Base-by-base conservation (phyloP, 129 eudicot species). In the Artemisia annua region DNA sequence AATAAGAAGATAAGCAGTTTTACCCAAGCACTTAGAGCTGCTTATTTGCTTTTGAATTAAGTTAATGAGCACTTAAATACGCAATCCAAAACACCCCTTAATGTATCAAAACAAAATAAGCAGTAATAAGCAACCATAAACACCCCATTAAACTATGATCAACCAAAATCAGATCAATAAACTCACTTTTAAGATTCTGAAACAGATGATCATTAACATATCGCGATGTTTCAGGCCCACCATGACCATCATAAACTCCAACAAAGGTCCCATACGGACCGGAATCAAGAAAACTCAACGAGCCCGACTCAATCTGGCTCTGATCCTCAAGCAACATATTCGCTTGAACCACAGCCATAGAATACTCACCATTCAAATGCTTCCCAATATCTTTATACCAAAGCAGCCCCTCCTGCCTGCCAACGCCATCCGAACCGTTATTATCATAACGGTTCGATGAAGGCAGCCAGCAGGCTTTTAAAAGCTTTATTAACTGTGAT, bases 191-290 rank as follows among this genome's bases (percentile, higher is more conserved):
- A 16, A 89, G 88, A 83, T 89, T 77, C 70, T 80, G 96, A 50
- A 89, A 89, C 60, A 89, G 81, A 74, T 89, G 67, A 76, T 85
- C 86, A 75, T 89, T 89, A 69, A 89, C 80, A 52, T 78, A 89
- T 26, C 96, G 82, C 0, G 96, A 81, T 11, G 96, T 89, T 83
- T 89, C 96, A 0, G 96, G 96, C 48, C 96, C 96, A 18, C 96
- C 96, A 68, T 89, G 96, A 70, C 96, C 96, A 77, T 89, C 96
- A 57, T 89, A 89, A 43, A 89, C 88, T 64, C 96, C 96, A 54
- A 89, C 78, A 75, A 89, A 89, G 50, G 96, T 87, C 71, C 96
- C 96, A 19, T 83, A 78, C 0, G 90, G 96, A 24, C 96, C 96
- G 12, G 90, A 75, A 79, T 87, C 90, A n/a, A 67, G 84, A 56